Conservation (phyloP, 1,284 basidiomycete species). For the Pseudomicrostroma phylloplanum region DNA sequence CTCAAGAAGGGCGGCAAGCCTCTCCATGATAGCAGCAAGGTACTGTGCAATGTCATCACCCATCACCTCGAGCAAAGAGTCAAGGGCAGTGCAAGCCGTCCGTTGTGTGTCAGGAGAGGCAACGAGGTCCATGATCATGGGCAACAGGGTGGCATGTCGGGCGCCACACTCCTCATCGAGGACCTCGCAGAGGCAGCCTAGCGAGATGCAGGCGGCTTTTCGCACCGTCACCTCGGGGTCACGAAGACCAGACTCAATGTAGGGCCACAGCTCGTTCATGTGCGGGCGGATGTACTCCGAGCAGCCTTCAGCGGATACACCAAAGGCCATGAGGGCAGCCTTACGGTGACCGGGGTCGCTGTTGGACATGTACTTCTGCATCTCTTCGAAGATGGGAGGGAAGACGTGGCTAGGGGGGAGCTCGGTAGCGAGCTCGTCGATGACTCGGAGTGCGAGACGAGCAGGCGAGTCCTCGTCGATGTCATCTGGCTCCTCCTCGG, state of each 20-base stretch:
- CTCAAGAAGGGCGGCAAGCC: slow-evolving; percentile 79
- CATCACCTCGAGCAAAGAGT: slow-evolving; percentile 91
- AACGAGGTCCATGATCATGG: slow-evolving; percentile 64
- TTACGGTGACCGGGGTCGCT: slow-evolving; percentile 64
- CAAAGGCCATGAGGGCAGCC: slow-evolving; percentile 90
- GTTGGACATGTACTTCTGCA: slow-evolving; percentile 52
- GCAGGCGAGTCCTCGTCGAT: slow-evolving; percentile 80
- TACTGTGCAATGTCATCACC: slow-evolving; percentile 85
- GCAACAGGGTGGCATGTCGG: slow-evolving; percentile 77
- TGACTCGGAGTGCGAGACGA: slow-evolving; percentile 85
- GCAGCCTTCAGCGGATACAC: slow-evolving; percentile 94
- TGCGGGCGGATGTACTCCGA: slow-evolving; percentile 95
- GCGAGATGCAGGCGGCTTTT: slow-evolving; percentile 88
- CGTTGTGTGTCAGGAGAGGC: slow-evolving; percentile 81
- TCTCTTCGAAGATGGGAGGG: slow-evolving; percentile 69
- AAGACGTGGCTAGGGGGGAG: slow-evolving; percentile 95
- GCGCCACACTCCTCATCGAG: slow-evolving; percentile 85
- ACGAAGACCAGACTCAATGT: slow-evolving; percentile 80
- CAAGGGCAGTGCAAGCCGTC: slow-evolving; percentile 88
- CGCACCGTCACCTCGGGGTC: slow-evolving; percentile 80
- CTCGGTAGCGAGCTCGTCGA: slow-evolving; percentile 86
- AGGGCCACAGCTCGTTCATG: slow-evolving; percentile 86
- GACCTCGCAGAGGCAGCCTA: slow-evolving; percentile 97
- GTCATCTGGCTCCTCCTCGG: slow-evolving; percentile 81
- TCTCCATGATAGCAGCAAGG: slow-evolving; percentile 90